phyloP scores from a whole-genome alignment of 2,329 filamentous ascomycete genomes.

The Microdochium bolleyi region DNA sequence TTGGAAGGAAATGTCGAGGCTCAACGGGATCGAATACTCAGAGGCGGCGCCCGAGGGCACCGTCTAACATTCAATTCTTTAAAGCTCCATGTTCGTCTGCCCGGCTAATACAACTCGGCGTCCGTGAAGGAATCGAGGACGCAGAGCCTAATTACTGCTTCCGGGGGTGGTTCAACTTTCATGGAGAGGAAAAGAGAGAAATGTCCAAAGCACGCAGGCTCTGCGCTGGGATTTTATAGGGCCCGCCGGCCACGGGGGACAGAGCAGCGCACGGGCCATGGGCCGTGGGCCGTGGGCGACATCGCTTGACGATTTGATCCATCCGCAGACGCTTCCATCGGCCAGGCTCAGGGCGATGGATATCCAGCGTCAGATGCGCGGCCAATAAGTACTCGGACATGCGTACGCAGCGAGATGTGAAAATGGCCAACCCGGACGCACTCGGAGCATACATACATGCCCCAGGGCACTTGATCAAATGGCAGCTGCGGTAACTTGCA shows the following conservation, averaged over 20 bases:
- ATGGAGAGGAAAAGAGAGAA: constrained; percentile 25
- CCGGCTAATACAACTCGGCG: constrained; percentile 51
- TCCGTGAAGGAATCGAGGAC: constrained; percentile 29
- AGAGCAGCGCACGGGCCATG: constrained; percentile 4
- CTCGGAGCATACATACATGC: too few species aligned
- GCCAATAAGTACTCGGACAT: too few species aligned
- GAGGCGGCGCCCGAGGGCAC: constrained; percentile 14
- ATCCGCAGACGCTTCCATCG: too few species aligned
- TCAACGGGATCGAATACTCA: constrained; percentile 56
- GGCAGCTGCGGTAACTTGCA: too few species aligned
- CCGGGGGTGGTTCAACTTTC: constrained; percentile 50
- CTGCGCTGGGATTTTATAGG: constrained; percentile 6
- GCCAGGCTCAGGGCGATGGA: too few species aligned
- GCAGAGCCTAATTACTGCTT: constrained; percentile 45
- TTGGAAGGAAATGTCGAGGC: constrained; percentile 48
- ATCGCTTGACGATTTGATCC: too few species aligned
- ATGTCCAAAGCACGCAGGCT: constrained; percentile 9
- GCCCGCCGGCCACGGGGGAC: background rate
- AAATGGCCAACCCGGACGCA: too few species aligned
- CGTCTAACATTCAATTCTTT: constrained; percentile 56
- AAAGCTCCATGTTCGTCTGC: constrained; percentile 51
- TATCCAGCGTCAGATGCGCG: too few species aligned
- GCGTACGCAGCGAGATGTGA: too few species aligned
- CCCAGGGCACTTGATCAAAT: too few species aligned
- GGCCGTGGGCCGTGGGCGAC: too few species aligned